phyloP scores from a whole-genome alignment of 345 rosid species.

The Triadica sebifera region DNA sequence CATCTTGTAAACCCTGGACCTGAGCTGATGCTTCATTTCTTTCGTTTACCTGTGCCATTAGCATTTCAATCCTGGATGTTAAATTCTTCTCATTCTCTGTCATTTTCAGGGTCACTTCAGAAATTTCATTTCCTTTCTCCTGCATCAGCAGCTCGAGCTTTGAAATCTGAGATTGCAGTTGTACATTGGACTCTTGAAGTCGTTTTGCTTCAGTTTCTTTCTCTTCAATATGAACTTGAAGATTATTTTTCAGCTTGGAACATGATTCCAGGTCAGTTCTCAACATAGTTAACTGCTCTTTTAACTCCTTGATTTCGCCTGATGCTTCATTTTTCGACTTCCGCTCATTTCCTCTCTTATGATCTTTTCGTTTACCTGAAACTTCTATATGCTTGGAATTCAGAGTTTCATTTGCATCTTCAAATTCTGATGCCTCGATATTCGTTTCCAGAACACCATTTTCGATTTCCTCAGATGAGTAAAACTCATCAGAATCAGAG shows the following conservation, averaged over 20 bases:
- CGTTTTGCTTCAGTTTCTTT: neutral
- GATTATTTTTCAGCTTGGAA: conserved; percentile 26
- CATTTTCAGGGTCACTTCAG: conserved; percentile 39
- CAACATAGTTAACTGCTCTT: conserved; percentile 38
- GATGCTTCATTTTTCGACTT: conserved; percentile 26
- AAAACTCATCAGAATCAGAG: conserved; percentile 52
- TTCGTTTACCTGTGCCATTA: conserved; percentile 34
- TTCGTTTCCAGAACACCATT: neutral
- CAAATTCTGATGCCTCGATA: conserved; percentile 17
- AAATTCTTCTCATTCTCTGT: conserved; percentile 45
- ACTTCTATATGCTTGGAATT: neutral
- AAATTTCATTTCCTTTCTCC: conserved; percentile 45
- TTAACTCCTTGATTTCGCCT: conserved; percentile 40
- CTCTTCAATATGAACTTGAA: conserved; percentile 35
- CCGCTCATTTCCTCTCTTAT: conserved; percentile 27
- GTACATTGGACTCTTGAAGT: conserved; percentile 29
- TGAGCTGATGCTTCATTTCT: conserved; percentile 38
- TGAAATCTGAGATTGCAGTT: conserved; percentile 25
- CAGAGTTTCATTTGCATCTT: conserved; percentile 13
- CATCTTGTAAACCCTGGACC: conserved; percentile 39
- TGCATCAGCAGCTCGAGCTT: conserved; percentile 47
- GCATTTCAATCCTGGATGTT: conserved; percentile 37
- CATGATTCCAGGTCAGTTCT: conserved; percentile 45
- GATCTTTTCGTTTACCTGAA: no score
- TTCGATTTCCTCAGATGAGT: conserved; percentile 53